Percentiles rank a stretch among this genome's conserved stretches.
These are phyloP conservation scores for Erucastrum elatum DNA, from an alignment of 345 rosid species.

Conservation along the genomic window DNA sequence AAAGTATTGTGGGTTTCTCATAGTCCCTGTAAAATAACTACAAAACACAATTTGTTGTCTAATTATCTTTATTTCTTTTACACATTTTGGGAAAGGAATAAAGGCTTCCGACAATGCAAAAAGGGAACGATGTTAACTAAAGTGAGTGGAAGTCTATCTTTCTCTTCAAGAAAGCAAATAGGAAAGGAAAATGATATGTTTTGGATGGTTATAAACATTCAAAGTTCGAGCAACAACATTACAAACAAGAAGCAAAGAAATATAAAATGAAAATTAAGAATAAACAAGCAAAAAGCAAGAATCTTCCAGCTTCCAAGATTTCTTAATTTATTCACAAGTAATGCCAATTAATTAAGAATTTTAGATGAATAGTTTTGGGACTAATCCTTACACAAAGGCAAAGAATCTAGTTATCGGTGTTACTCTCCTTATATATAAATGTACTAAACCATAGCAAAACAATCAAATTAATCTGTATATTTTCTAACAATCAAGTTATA, in stretches of 20 bases:
- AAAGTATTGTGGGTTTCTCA: not conserved
- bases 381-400: conserved; percentile 38
- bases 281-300: conserved; percentile 21
- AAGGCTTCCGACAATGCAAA: conserved; percentile 34
- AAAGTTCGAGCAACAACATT: not conserved
- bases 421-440: conserved; percentile 22
- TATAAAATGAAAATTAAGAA: not conserved
- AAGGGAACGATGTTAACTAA: conserved; percentile 14
- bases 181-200: not conserved
- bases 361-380: conserved; percentile 2
- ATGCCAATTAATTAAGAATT: conserved; percentile 18
- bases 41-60: not conserved
- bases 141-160: not conserved
- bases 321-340: conserved; percentile 45
- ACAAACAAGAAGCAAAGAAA: conserved; percentile 32
- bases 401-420: conserved; percentile 30
- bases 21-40: not conserved
- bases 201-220: not conserved
- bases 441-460: conserved; percentile 22
- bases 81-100: conserved; percentile 33
- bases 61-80: conserved; percentile 5
- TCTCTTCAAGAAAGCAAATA: not conserved
- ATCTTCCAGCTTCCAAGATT: conserved; percentile 44
- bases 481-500: not conserved
- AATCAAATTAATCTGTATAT: conserved; percentile 18